These are phyloP conservation scores for Leptodontidium sp. DNA, from an alignment of 2,329 filamentous ascomycete genomes.

Conservation along the genomic window DNA sequence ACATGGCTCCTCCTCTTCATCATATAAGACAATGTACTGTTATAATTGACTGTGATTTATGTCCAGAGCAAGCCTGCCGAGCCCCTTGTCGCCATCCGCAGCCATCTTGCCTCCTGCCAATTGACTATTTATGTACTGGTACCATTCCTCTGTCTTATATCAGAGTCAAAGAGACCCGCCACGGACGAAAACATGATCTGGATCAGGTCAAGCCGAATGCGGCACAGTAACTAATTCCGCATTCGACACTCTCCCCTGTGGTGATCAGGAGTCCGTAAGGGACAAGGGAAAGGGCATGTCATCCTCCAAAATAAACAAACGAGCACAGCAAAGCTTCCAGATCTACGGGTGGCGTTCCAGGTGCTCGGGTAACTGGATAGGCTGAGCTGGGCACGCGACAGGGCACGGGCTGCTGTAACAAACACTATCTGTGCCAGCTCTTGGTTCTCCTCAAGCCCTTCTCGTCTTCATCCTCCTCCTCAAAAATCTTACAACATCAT, in stretches of 20 bases:
- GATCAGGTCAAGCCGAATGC: not conserved
- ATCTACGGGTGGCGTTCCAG: not conserved
- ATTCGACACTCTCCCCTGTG: not conserved
- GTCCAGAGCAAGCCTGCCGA: not conserved
- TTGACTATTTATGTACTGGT: not conserved
- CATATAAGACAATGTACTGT: not conserved
- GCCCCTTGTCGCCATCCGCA: not conserved
- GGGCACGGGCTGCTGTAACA: not conserved
- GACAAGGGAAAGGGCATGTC: not conserved
- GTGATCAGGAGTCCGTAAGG: slow-evolving; percentile 10
- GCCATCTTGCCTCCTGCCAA: not conserved
- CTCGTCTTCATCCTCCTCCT: not conserved
- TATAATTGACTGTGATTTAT: not conserved
- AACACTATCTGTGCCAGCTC: not conserved
- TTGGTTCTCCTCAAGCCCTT: not conserved
- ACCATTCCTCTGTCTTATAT: not conserved
- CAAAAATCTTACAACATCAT: not conserved
- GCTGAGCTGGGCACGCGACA: slow-evolving; percentile 6
- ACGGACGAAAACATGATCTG: not conserved
- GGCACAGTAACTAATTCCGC: slow-evolving; percentile 3
- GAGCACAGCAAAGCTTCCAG: slow-evolving; percentile 4
- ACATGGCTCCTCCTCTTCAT: not conserved
- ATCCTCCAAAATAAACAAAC: not conserved
- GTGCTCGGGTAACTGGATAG: not conserved
- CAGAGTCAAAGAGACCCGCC: not conserved